These are phyloP conservation scores for Primulina tabacum DNA, from an alignment of 257 asterid species.

Conservation along the genomic window DNA sequence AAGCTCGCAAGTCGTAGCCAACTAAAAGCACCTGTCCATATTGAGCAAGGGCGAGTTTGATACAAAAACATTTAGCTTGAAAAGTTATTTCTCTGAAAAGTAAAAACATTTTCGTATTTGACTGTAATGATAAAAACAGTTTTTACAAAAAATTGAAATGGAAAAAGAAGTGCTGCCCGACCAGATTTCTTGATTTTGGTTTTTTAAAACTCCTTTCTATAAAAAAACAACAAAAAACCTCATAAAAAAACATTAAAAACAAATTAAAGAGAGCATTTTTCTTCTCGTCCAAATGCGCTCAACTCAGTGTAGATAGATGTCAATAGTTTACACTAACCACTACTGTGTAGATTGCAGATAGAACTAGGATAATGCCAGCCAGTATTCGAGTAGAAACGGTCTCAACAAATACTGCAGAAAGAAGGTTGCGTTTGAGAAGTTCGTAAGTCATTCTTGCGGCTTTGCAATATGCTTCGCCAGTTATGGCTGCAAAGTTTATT, in stretches of 20 bases:
- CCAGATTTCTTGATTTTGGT: neutral
- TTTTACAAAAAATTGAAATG: no score
- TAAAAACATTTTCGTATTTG: neutral
- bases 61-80: neutral
- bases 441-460: conserved; percentile 90
- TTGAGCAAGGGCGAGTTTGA: neutral
- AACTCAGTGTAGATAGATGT: neutral
- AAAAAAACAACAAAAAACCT: neutral
- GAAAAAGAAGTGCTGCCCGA: neutral
- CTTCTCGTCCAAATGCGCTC: neutral
- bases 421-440: conserved; percentile 90
- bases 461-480: conserved; percentile 92
- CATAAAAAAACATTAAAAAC: neutral
- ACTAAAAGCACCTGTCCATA: neutral
- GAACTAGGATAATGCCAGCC: conserved; percentile 74
- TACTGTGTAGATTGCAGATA: conserved; percentile 79
- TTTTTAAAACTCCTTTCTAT: no score
- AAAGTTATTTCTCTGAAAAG: neutral
- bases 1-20: neutral
- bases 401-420: conserved; percentile 87
- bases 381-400: conserved; percentile 83
- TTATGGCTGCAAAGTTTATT: conserved; percentile 82
- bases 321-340: conserved; percentile 46
- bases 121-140: neutral
- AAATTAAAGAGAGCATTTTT: no score